A percentile compares a stretch with the other conserved stretches of the same genome.
Conservation (phyloP, 148 eudicot species). For the Selenicereus undatus region DNA sequence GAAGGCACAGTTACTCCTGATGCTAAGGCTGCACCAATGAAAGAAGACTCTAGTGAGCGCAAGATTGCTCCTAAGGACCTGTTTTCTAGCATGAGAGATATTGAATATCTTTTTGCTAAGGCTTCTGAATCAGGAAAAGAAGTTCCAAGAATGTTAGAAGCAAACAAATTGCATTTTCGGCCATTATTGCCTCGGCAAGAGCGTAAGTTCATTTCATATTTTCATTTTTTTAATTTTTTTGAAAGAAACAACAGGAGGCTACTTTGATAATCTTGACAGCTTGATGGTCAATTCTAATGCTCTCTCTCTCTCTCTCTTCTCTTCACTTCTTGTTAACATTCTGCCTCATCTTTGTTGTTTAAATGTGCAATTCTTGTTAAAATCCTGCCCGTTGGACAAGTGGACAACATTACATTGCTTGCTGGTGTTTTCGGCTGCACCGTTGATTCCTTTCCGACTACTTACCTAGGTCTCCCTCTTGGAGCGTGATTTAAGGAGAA, state of each 20-base stretch:
- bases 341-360: neutral
- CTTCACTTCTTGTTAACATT: too few relatives aligned
- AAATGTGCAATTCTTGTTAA: neutral
- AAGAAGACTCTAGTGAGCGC: conserved; percentile 44
- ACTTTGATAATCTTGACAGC: neutral
- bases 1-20: conserved; percentile 39
- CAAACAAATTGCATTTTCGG: conserved; percentile 89
- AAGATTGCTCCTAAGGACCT: conserved; percentile 72
- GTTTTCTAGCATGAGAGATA: conserved; percentile 64
- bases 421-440: too few relatives aligned
- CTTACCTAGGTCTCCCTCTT: too few relatives aligned
- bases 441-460: too few relatives aligned
- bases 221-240: neutral
- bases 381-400: too few relatives aligned
- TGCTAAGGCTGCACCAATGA: conserved; percentile 34
- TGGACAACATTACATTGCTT: too few relatives aligned
- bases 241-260: neutral
- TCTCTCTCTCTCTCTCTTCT: neutral
- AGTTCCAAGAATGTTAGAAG: conserved; percentile 95
- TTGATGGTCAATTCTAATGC: neutral
- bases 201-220: conserved; percentile 38
- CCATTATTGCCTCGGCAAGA: conserved; percentile 66
- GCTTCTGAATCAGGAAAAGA: conserved; percentile 90
- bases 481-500: too few relatives aligned
- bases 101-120: conserved; percentile 64